These are phyloP conservation scores for Paecilomyces sp. DNA, from an alignment of 2,329 filamentous ascomycete species.

Conservation along the genomic window DNA sequence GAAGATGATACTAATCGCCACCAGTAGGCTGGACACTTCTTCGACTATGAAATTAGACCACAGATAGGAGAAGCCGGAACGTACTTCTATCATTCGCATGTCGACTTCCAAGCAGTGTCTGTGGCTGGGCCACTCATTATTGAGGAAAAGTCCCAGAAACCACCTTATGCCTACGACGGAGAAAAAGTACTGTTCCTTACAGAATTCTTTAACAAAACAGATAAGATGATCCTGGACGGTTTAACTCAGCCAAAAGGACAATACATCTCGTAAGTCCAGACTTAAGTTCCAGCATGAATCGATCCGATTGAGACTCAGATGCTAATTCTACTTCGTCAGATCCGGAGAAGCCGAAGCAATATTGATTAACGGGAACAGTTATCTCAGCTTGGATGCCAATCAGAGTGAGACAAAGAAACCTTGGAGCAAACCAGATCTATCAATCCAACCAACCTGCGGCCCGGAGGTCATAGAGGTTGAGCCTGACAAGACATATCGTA, in stretches of 20 bases:
- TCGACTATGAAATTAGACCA: conserved; percentile 59
- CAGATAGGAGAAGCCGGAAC: conserved; percentile 50
- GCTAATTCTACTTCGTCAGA: neutral
- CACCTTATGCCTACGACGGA: conserved; percentile 56
- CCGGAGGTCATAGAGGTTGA: conserved; percentile 48
- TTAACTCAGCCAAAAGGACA: conserved; percentile 25
- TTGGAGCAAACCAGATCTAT: too few species aligned
- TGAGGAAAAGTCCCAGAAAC: conserved; percentile 35
- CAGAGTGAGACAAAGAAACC: too few species aligned
- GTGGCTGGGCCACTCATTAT: conserved; percentile 54
- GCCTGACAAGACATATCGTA: conserved; percentile 53
- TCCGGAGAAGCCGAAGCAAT: neutral
- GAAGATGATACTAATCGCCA: neutral
- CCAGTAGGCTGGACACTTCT: conserved; percentile 49
- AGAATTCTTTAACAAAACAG: conserved; percentile 52
- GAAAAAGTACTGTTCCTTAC: conserved; percentile 50
- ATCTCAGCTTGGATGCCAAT: neutral
- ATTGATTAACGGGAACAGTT: neutral
- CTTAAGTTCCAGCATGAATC: neutral
- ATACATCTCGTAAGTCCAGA: neutral
- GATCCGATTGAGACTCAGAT: neutral
- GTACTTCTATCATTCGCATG: conserved; percentile 63
- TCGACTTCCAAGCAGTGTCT: conserved; percentile 55
- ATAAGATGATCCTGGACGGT: conserved; percentile 45
- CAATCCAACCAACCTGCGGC: too few species aligned